Conservation (phyloP, 192 early-diverging fungal genomes). For the Lobosporangium transversale region DNA sequence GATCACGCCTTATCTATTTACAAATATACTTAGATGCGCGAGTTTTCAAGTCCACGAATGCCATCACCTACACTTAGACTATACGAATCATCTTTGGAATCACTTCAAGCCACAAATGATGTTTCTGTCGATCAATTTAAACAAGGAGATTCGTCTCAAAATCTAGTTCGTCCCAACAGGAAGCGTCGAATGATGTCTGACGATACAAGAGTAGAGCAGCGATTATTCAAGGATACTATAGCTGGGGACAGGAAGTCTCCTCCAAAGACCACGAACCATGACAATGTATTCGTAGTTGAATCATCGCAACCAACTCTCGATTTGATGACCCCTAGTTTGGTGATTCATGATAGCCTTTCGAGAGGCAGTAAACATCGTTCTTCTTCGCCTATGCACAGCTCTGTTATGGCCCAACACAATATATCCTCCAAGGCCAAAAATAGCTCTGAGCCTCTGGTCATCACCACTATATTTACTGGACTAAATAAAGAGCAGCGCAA, state of each 20-base stretch:
- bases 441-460: background rate
- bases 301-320: slow-evolving; percentile 23
- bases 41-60: slow-evolving; percentile 22
- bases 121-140: background rate
- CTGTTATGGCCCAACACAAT: background rate
- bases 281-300: background rate
- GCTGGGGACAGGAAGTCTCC: background rate
- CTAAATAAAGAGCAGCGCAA: slow-evolving; percentile 1
- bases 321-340: background rate
- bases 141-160: background rate
- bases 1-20: background rate
- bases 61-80: slow-evolving; percentile 9
- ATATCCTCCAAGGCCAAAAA: background rate
- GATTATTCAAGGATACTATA: background rate
- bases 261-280: background rate
- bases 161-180: background rate
- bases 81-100: background rate
- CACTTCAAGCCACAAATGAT: background rate
- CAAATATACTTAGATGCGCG: background rate
- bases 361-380: background rate
- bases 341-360: background rate
- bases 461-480: slow-evolving; percentile 25
- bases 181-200: slow-evolving; percentile 19
- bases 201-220: background rate
- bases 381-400: background rate